A percentile compares a stretch with the other conserved stretches of the same genome.
phyloP scores from a whole-genome alignment of 345 rosid genomes.

The Clausena lansium region DNA sequence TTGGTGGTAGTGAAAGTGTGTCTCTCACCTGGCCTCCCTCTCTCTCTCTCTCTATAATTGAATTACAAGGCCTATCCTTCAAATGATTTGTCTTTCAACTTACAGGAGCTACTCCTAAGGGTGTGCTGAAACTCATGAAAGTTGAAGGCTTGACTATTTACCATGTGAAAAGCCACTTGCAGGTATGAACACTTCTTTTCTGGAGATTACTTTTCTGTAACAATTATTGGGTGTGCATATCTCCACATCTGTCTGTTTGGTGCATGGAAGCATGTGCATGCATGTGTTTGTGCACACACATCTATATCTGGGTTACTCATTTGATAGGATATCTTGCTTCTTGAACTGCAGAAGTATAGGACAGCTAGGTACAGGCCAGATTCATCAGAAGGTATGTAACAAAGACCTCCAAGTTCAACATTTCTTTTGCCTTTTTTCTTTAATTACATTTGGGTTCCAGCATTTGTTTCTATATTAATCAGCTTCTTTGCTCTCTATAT shows the following conservation, averaged over 20 bases:
- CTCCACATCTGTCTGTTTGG: not conserved
- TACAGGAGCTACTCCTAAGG: slow-evolving; percentile 93
- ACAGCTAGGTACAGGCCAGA: slow-evolving; percentile 77
- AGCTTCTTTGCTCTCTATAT: not conserved
- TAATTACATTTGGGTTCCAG: not conserved
- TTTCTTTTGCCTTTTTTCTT: not conserved
- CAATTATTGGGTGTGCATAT: not conserved
- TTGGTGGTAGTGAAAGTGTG: slow-evolving; percentile 86
- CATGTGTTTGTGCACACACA: slow-evolving; percentile 1
- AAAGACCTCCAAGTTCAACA: slow-evolving; percentile 9
- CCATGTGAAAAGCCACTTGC: slow-evolving; percentile 93
- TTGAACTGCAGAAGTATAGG: slow-evolving; percentile 79
- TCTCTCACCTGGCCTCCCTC: slow-evolving; percentile 1
- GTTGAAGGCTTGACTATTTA: slow-evolving; percentile 83
- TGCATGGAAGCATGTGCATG: not conserved
- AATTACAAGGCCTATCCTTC: slow-evolving; percentile 11
- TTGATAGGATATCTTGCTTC: slow-evolving; percentile 23
- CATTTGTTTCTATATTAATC: not conserved
- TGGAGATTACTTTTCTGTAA: not conserved
- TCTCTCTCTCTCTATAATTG: not conserved
- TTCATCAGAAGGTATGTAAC: slow-evolving; percentile 62
- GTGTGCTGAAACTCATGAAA: slow-evolving; percentile 84
- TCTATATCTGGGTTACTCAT: slow-evolving; percentile 11
- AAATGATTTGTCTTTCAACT: slow-evolving; percentile 25
- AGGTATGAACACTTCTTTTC: slow-evolving; percentile 42